These are phyloP conservation scores for Colletotrichum somersetense DNA, from an alignment of 2,329 filamentous ascomycete genomes.

Conservation along the genomic window DNA sequence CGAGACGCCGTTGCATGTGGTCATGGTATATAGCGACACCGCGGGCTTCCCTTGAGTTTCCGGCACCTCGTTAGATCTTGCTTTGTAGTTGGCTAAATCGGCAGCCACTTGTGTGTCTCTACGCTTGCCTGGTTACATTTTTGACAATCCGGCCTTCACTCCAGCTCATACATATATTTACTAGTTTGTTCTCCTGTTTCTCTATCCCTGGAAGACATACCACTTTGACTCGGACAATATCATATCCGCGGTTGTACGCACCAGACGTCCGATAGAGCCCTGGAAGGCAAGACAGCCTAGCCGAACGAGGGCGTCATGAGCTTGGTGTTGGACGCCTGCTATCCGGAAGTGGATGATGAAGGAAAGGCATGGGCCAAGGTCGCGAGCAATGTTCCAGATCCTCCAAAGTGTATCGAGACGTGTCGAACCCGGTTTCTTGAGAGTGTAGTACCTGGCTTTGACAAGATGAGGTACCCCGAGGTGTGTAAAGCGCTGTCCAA, in stretches of 20 bases:
- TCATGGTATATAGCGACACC: conserved; percentile 30
- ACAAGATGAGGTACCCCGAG: conserved; percentile 48
- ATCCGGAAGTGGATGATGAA: conserved; percentile 5
- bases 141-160: background rate
- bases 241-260: conserved; percentile 2
- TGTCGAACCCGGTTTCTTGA: conserved; percentile 52
- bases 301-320: conserved; percentile 2
- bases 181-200: background rate
- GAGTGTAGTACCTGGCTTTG: conserved; percentile 46
- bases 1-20: background rate
- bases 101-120: background rate
- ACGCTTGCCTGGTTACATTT: background rate
- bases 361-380: conserved; percentile 48
- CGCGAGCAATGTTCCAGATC: conserved; percentile 48
- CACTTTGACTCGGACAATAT: background rate
- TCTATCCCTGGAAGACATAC: background rate
- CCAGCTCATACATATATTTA: background rate
- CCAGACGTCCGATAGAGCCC: background rate
- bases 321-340: background rate
- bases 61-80: background rate
- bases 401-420: conserved; percentile 51
- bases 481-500: conserved; percentile 51
- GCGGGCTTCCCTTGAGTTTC: background rate
- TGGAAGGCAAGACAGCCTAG: background rate
- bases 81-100: background rate